These are phyloP conservation scores for Poa pratensis DNA, from an alignment of 176 grass and related monocot species.

Conservation along the genomic window DNA sequence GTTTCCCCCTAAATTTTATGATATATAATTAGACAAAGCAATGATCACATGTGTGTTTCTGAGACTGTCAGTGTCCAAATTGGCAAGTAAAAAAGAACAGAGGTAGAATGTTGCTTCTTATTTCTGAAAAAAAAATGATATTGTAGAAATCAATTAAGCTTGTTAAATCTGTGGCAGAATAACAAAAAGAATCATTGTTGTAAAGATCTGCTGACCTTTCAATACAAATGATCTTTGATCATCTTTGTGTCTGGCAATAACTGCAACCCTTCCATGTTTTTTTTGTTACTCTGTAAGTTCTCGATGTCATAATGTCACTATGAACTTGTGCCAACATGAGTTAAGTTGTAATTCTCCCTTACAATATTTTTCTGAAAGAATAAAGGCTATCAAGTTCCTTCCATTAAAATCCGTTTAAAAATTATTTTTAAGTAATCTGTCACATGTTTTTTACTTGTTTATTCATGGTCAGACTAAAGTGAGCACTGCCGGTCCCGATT, in stretches of 20 bases:
- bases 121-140: constrained; percentile 13
- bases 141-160: constrained; percentile 13
- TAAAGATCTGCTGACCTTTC: neutral
- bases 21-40: constrained; percentile 1
- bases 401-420: neutral
- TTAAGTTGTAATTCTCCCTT: neutral
- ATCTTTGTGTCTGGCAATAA: constrained; percentile 1
- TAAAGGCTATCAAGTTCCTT: neutral
- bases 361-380: constrained; percentile 2
- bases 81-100: neutral
- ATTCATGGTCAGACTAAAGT: constrained; percentile 14
- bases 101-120: neutral
- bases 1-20: neutral
- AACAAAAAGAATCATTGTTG: neutral
- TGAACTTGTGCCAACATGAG: neutral
- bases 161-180: neutral
- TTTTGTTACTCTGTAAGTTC: constrained; percentile 12
- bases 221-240: constrained; percentile 1
- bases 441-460: neutral
- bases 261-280: neutral
- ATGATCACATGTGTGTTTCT: neutral
- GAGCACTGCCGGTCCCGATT: constrained; percentile 3
- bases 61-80: neutral
- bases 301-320: neutral
- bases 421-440: neutral